phyloP scores from a whole-genome alignment of 129 eudicot genomes.

The Helichrysum umbraculigerum region DNA sequence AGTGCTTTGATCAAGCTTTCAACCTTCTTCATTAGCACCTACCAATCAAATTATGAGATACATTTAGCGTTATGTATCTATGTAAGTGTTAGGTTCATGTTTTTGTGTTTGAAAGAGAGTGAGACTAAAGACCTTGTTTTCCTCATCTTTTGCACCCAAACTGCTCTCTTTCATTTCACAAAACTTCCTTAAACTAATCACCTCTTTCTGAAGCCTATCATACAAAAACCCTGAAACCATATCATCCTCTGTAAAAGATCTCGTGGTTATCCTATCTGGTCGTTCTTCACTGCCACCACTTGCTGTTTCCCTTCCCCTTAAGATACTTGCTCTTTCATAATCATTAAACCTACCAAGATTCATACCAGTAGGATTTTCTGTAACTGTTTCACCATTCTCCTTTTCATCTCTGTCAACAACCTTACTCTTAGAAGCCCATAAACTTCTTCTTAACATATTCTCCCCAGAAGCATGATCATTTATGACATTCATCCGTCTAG shows the following conservation, averaged over 20 bases:
- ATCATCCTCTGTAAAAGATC: slow-evolving; percentile 44
- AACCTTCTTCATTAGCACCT: slow-evolving; percentile 72
- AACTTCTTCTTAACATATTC: slow-evolving; percentile 46
- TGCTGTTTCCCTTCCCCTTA: slow-evolving; percentile 24
- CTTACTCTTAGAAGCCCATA: slow-evolving; percentile 75
- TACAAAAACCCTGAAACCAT: slow-evolving; percentile 86
- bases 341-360: slow-evolving; percentile 32
- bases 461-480: slow-evolving; percentile 41
- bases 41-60: slow-evolving; percentile 17
- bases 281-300: slow-evolving; percentile 36
- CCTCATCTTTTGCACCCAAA: slow-evolving; percentile 69
- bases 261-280: slow-evolving; percentile 17
- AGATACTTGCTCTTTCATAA: slow-evolving; percentile 25
- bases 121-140: slow-evolving; percentile 59
- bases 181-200: slow-evolving; percentile 61
- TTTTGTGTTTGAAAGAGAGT: neutral
- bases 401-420: slow-evolving; percentile 46
- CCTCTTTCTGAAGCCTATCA: slow-evolving; percentile 91
- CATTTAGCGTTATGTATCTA: neutral
- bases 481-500: slow-evolving; percentile 30
- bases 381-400: slow-evolving; percentile 51
- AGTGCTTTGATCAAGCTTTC: slow-evolving; percentile 68
- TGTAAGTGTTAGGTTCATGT: neutral
- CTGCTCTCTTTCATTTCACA: slow-evolving; percentile 57
- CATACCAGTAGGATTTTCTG: slow-evolving; percentile 31